These are phyloP conservation scores for Blastocystis sp. DNA, from an alignment of 352 stramenopile genomes.

Conservation along the genomic window DNA sequence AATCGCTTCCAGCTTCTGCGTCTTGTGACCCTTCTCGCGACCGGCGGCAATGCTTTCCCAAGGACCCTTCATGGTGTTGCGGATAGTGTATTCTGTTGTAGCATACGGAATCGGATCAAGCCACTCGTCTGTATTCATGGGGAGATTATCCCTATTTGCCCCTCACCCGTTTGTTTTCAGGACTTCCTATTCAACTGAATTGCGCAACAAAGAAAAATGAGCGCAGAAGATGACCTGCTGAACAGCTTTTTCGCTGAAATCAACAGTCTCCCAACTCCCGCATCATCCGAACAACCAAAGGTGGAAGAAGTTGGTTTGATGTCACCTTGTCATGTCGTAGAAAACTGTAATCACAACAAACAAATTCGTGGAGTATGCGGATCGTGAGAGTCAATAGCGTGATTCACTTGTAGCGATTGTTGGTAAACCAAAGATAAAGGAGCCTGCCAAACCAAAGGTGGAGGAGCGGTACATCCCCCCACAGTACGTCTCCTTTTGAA, in stretches of 20 bases:
- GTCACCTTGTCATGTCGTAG: neutral
- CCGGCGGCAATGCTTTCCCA: constrained; percentile 53
- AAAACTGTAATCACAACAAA: constrained; percentile 2
- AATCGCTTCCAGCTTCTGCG: constrained; percentile 33
- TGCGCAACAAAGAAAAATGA: neutral
- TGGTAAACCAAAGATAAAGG: neutral
- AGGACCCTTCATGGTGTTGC: constrained; percentile 55
- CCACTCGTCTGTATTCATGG: no score
- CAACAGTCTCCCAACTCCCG: neutral
- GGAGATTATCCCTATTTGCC: no score
- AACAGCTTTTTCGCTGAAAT: constrained; percentile 48
- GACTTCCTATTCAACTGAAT: no score
- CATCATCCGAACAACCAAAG: neutral
- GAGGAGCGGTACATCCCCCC: constrained; percentile 30
- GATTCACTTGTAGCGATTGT: constrained; percentile 20
- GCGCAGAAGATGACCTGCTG: constrained; percentile 33
- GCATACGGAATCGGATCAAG: no score
- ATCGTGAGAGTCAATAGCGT: neutral
- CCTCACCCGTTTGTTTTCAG: no score
- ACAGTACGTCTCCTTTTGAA: neutral
- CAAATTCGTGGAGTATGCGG: constrained; percentile 25
- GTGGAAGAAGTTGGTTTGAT: neutral
- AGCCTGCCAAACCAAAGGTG: constrained; percentile 7
- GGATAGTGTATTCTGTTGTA: neutral
- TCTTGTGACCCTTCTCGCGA: constrained; percentile 49